Percentiles rank a stretch among this genome's conserved stretches.
phyloP scores from a whole-genome alignment of 1,284 basidiomycete genomes.

The Cutaneotrichosporon mucoides region DNA sequence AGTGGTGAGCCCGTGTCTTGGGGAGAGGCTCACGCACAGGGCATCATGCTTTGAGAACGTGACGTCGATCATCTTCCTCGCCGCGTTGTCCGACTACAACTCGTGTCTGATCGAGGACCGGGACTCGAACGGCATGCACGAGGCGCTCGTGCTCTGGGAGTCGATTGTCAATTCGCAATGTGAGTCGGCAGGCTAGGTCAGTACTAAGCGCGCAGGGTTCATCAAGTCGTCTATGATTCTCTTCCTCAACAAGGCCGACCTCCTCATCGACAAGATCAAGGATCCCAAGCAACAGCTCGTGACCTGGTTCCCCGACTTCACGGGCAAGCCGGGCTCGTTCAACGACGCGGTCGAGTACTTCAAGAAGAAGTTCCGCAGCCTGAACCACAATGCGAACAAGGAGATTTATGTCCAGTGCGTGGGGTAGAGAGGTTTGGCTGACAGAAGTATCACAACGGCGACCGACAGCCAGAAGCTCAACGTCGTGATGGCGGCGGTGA shows the following conservation, averaged over 20 bases:
- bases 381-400: constrained; percentile 79
- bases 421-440: background rate
- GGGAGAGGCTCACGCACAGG: constrained; percentile 20
- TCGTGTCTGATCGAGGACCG: constrained; percentile 88
- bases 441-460: constrained; percentile 75
- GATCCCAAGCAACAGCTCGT: constrained; percentile 68
- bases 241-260: constrained; percentile 86
- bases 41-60: constrained; percentile 81
- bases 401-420: constrained; percentile 89
- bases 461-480: constrained; percentile 87
- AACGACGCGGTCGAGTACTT: constrained; percentile 65
- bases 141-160: constrained; percentile 92
- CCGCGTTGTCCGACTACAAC: constrained; percentile 90
- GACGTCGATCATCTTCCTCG: constrained; percentile 89
- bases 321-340: constrained; percentile 57
- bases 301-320: constrained; percentile 68
- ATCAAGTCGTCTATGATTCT: constrained; percentile 85
- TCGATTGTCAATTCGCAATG: constrained; percentile 78
- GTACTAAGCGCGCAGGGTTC: constrained; percentile 58
- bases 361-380: constrained; percentile 72
- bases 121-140: constrained; percentile 99
- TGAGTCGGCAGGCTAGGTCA: constrained; percentile 14
- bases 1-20: constrained; percentile 57
- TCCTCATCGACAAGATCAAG: constrained; percentile 76
- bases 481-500: constrained; percentile 83